These are phyloP conservation scores for Coffea humblotiana DNA, from an alignment of 305 asterid genomes.

Conservation along the genomic window DNA sequence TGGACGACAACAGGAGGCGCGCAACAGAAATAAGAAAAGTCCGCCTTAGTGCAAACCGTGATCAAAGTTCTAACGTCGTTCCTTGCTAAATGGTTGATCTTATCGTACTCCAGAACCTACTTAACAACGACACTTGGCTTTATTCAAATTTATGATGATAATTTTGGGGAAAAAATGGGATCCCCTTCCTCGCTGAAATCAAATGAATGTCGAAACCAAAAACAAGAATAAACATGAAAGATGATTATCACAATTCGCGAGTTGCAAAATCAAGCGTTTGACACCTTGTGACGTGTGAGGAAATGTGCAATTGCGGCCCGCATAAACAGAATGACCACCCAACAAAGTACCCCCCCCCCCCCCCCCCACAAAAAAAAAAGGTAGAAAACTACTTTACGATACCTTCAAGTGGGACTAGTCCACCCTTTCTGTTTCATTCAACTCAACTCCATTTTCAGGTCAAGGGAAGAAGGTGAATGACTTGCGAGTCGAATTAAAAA, in stretches of 20 bases:
- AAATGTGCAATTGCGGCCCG: background rate
- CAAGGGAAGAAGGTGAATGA: no score
- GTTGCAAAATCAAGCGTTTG: background rate
- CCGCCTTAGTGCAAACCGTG: no score
- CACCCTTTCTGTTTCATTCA: no score
- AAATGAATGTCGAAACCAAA: background rate
- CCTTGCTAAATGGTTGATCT: no score
- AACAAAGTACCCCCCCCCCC: background rate
- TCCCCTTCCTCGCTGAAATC: background rate
- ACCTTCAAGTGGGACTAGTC: background rate
- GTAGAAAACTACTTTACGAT: background rate
- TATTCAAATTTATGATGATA: background rate
- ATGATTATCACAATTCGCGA: conserved; percentile 7
- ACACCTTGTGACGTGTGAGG: background rate
- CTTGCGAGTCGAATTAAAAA: no score
- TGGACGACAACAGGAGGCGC: background rate
- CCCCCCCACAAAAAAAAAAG: no score
- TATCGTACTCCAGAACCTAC: background rate
- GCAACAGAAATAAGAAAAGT: no score
- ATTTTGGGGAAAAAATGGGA: background rate
- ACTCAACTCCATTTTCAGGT: background rate
- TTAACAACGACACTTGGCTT: background rate
- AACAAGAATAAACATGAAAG: background rate
- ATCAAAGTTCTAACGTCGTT: no score
- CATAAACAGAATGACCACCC: background rate